phyloP scores from a whole-genome alignment of 1,284 basidiomycete species.

The Ceratobasidium sp. region DNA sequence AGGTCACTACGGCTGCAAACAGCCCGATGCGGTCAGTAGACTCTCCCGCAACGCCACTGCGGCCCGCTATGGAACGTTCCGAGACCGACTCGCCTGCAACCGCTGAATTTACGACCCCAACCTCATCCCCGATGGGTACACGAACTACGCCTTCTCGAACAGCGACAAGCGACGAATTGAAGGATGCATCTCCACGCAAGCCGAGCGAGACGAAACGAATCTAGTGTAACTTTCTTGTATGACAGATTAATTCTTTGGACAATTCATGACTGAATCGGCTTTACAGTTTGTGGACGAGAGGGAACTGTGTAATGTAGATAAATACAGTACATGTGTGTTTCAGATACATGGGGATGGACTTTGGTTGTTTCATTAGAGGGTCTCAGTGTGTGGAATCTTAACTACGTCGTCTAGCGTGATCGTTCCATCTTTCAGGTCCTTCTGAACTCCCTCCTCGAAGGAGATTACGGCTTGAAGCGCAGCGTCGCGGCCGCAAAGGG shows the following conservation, averaged over 20 bases:
- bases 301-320: constrained; percentile 29
- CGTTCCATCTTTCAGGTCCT: constrained; percentile 42
- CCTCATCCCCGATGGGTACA: constrained; percentile 27
- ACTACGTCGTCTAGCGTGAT: constrained; percentile 41
- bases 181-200: constrained; percentile 14
- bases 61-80: background rate
- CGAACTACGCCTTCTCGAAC: constrained; percentile 30
- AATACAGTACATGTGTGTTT: constrained; percentile 27
- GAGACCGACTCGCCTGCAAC: constrained; percentile 24
- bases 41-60: constrained; percentile 7
- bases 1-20: background rate
- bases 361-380: constrained; percentile 20
- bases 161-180: constrained; percentile 6
- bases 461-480: constrained; percentile 42
- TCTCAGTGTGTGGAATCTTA: constrained; percentile 35
- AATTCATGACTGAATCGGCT: constrained; percentile 20
- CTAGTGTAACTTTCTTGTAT: constrained; percentile 11
- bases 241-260: constrained; percentile 18
- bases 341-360: constrained; percentile 29
- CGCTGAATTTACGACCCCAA: constrained; percentile 37
- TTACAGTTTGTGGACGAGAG: background rate
- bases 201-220: constrained; percentile 13
- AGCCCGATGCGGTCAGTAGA: constrained; percentile 20
- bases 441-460: constrained; percentile 45
- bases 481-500: constrained; percentile 40